Conservation (phyloP, 2,329 filamentous ascomycete genomes). For the Fusarium transvaalense region DNA sequence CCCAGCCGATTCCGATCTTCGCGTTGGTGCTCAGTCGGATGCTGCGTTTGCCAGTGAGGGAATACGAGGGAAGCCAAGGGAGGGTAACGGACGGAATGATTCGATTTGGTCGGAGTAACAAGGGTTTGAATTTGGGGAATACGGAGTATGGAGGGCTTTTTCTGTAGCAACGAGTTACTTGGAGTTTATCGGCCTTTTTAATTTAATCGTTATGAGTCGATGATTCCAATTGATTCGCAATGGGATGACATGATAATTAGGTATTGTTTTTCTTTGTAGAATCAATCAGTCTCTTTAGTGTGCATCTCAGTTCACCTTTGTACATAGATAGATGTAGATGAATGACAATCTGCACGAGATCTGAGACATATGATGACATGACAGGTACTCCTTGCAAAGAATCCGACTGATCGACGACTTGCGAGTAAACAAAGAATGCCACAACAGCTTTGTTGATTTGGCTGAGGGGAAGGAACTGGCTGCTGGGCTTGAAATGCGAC, state of each 20-base stretch:
- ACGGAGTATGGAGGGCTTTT: constrained; percentile 19
- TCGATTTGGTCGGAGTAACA: constrained; percentile 15
- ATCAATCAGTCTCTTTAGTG: background rate
- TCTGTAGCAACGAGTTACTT: background rate
- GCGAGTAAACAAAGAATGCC: constrained; percentile 4
- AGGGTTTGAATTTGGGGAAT: constrained; percentile 19
- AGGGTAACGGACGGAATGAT: constrained; percentile 12
- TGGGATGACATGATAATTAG: background rate
- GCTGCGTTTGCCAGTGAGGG: constrained; percentile 49
- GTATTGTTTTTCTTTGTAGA: background rate
- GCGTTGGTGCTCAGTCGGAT: constrained; percentile 55
- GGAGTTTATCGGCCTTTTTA: constrained; percentile 9
- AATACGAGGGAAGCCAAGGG: background rate
- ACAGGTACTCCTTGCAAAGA: background rate
- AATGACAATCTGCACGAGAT: constrained; percentile 13
- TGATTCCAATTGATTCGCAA: background rate
- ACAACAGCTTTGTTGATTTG: constrained; percentile 1
- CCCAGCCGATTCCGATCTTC: constrained; percentile 49
- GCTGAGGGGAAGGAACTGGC: constrained; percentile 6
- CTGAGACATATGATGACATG: constrained; percentile 19
- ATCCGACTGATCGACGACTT: background rate
- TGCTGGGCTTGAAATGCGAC: background rate
- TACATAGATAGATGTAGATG: background rate
- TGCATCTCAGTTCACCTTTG: background rate
- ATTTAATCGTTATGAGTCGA: background rate